A percentile compares a stretch with the other conserved stretches of the same genome.
Conservation (phyloP, 768 basidiomycete genomes). For the Lentinula lateritia region DNA sequence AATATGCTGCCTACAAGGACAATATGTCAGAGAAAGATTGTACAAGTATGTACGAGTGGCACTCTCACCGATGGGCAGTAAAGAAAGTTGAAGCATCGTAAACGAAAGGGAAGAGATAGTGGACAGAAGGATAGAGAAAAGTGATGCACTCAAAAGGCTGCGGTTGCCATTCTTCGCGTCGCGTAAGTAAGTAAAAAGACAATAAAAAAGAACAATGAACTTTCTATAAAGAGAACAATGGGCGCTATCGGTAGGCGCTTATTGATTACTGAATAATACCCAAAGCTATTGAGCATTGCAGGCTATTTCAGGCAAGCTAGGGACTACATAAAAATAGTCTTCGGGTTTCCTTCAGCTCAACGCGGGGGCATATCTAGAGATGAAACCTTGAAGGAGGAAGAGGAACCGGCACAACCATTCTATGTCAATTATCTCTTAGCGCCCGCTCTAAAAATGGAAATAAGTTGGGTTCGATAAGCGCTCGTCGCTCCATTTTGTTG, state of each 20-base stretch:
- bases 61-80: not conserved
- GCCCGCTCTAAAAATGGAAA: too few relatives aligned
- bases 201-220: not conserved
- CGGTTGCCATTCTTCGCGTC: not conserved
- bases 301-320: too few relatives aligned
- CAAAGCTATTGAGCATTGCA: too few relatives aligned
- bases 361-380: too few relatives aligned
- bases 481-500: too few relatives aligned
- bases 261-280: not conserved
- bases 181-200: not conserved
- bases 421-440: too few relatives aligned
- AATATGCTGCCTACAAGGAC: not conserved
- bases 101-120: conserved; percentile 4
- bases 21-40: not conserved
- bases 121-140: not conserved
- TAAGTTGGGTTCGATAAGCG: too few relatives aligned
- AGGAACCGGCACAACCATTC: too few relatives aligned
- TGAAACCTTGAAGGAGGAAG: too few relatives aligned
- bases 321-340: too few relatives aligned
- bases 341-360: too few relatives aligned
- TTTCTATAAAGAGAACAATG: not conserved
- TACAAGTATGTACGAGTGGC: not conserved
- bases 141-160: conserved; percentile 3
- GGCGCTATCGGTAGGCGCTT: not conserved
- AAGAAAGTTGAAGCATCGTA: conserved; percentile 5